Conservation (phyloP, 2,329 filamentous ascomycete species). For the Pseudocercospora cruenta region DNA sequence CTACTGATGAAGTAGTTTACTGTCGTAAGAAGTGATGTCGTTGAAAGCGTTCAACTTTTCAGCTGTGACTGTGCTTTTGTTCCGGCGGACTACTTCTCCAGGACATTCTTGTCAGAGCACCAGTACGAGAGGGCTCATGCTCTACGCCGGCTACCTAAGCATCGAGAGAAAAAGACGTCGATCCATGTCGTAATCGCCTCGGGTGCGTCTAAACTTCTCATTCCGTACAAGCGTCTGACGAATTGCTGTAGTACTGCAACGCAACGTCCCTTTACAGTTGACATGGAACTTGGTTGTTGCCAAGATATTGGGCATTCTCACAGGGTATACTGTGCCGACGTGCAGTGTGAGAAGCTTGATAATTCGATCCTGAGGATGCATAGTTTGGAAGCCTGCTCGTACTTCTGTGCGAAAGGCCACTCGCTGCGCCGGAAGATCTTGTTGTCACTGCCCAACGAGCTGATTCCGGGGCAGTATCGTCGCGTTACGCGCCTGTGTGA, state of each 20-base stretch:
- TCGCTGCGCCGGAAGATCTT: not conserved
- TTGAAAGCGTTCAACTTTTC: not conserved
- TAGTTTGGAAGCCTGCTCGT: not conserved
- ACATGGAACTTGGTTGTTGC: constrained; percentile 8
- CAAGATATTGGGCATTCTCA: constrained; percentile 7
- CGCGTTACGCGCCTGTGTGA: no score
- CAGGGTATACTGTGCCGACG: not conserved
- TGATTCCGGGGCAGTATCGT: not conserved
- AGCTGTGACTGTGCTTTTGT: not conserved
- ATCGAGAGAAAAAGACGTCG: not conserved
- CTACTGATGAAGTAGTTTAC: not conserved
- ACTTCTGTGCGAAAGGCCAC: not conserved
- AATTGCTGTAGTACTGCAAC: not conserved
- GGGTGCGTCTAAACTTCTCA: no score
- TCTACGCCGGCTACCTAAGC: not conserved
- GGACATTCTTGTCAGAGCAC: not conserved
- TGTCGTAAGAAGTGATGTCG: not conserved
- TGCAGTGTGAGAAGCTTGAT: not conserved
- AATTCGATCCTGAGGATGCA: not conserved
- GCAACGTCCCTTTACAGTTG: not conserved
- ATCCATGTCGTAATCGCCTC: not conserved
- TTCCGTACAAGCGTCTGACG: not conserved
- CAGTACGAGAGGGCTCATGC: not conserved
- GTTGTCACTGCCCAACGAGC: not conserved
- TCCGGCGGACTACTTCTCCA: not conserved